Percentiles rank a stretch among this genome's conserved stretches.
Evolutionary conservation across 495 filamentous ascomycete genomes (phyloP).

Genomic region (Tuber microsphaerosporum): DNA sequence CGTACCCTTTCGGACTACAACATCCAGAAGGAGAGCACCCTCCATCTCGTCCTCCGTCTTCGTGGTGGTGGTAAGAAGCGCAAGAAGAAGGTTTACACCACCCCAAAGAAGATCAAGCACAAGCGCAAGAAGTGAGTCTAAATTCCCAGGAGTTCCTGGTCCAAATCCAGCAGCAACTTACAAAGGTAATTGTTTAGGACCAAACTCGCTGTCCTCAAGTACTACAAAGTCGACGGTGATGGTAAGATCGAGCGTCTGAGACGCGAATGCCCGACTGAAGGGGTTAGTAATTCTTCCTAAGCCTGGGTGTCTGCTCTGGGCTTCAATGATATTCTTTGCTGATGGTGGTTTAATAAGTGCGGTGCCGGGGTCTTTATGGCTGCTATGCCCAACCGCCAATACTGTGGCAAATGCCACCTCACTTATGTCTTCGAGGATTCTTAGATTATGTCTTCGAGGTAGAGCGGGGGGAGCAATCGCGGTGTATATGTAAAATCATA

Average conservation of each 20-base stretch:
- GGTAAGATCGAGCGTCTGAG: constrained; percentile 99
- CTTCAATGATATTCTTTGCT: neutral
- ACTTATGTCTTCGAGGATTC: constrained; percentile 91
- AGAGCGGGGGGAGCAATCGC: constrained; percentile 11
- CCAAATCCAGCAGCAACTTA: neutral
- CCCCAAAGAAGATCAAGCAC: constrained; percentile 99
- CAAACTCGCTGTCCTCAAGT: constrained; percentile 99
- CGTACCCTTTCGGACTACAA: constrained; percentile 99
- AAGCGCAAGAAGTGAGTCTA: constrained; percentile 73
- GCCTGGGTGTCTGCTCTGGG: neutral
- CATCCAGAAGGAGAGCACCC: constrained; percentile 99
- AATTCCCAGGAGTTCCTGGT: neutral
- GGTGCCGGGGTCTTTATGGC: constrained; percentile 99
- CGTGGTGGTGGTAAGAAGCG: constrained; percentile 98
- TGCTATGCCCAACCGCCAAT: constrained; percentile 98
- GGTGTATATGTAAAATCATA: neutral
- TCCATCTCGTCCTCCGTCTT: constrained; percentile 95
- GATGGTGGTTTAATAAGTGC: constrained; percentile 55
- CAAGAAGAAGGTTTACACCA: constrained; percentile 99
- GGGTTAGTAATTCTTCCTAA: constrained; percentile 54
- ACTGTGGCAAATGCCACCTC: constrained; percentile 98
- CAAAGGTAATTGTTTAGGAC: constrained; percentile 52
- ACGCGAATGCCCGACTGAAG: constrained; percentile 87
- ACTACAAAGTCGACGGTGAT: constrained; percentile 99
- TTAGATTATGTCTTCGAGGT: constrained; percentile 13